phyloP scores from a whole-genome alignment of 768 basidiomycete species.

The Leucosporidium scottii region DNA sequence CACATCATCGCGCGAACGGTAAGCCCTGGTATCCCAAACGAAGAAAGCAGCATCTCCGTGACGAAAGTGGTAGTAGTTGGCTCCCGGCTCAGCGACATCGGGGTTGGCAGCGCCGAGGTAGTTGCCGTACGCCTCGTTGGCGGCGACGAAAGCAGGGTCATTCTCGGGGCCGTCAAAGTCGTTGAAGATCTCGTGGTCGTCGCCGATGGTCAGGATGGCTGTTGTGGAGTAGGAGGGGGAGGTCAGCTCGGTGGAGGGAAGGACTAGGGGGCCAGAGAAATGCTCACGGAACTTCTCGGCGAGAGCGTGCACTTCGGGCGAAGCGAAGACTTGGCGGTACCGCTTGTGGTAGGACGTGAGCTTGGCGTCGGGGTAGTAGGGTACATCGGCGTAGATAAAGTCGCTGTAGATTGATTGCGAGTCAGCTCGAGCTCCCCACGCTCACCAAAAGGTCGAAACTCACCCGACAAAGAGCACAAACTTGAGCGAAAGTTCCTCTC shows the following conservation, averaged over 20 bases:
- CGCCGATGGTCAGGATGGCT: conserved; percentile 48
- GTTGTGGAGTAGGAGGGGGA: neutral
- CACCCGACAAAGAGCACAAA: conserved; percentile 62
- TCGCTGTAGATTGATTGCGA: conserved; percentile 41
- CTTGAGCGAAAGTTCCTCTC: conserved; percentile 35
- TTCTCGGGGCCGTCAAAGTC: conserved; percentile 48
- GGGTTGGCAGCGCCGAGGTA: conserved; percentile 55
- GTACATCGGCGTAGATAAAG: conserved; percentile 69
- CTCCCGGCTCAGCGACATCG: conserved; percentile 10
- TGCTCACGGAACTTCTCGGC: conserved; percentile 59
- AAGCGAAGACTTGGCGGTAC: conserved; percentile 62
- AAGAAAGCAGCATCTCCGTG: conserved; percentile 64
- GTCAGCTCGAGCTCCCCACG: neutral
- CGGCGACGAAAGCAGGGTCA: conserved; percentile 51
- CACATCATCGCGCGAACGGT: conserved; percentile 48
- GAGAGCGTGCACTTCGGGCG: conserved; percentile 58
- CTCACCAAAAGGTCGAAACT: neutral
- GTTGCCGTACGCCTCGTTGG: conserved; percentile 53
- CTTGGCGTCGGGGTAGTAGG: conserved; percentile 53
- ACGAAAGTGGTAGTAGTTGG: conserved; percentile 53
- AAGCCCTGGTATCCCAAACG: conserved; percentile 64
- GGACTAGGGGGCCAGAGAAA: neutral
- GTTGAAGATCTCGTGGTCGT: conserved; percentile 45
- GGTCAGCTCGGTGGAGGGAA: neutral
- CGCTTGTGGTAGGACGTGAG: conserved; percentile 56